Conservation (phyloP, 2,329 filamentous ascomycete genomes). For the Stemphylium beticola region DNA sequence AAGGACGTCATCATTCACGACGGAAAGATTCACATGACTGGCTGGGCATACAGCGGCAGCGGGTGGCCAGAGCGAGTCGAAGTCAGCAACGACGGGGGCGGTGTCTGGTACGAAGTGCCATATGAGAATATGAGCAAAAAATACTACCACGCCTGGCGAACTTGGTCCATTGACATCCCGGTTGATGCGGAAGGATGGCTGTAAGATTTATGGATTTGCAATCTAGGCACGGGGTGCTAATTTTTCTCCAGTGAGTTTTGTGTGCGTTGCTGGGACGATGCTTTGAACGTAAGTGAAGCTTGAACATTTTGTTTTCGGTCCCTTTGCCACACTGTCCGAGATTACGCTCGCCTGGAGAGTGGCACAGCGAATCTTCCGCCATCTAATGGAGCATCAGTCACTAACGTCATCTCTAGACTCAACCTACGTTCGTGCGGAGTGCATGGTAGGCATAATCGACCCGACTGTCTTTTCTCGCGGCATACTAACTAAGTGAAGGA, state of each 20-base stretch:
- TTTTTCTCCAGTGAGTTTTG: slow-evolving; percentile 43
- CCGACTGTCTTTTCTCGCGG: background rate
- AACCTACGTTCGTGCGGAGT: slow-evolving; percentile 52
- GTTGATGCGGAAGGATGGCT: slow-evolving; percentile 59
- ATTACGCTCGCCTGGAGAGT: too few relatives aligned
- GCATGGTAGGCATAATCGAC: slow-evolving; percentile 46
- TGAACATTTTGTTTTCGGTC: background rate
- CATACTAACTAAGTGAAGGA: slow-evolving; percentile 53
- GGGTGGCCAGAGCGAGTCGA: slow-evolving; percentile 66
- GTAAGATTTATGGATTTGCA: slow-evolving; percentile 7
- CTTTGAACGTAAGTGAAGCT: slow-evolving; percentile 49
- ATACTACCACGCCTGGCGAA: slow-evolving; percentile 68
- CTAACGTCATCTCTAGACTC: slow-evolving; percentile 41
- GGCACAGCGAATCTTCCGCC: background rate
- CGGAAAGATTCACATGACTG: slow-evolving; percentile 62
- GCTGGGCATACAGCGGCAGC: slow-evolving; percentile 54
- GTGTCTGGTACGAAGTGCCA: slow-evolving; percentile 69
- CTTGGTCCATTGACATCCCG: slow-evolving; percentile 68
- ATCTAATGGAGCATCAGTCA: background rate
- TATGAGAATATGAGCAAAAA: slow-evolving; percentile 66
- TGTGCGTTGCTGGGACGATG: slow-evolving; percentile 54
- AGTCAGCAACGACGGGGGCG: slow-evolving; percentile 67
- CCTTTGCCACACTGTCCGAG: too few relatives aligned
- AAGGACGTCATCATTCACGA: slow-evolving; percentile 68
- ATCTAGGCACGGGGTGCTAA: background rate